Percentiles rank a stretch among this genome's conserved stretches.
These are phyloP conservation scores for Monilinia fructicola DNA, from an alignment of 2,329 filamentous ascomycete genomes.

Conservation along the genomic window DNA sequence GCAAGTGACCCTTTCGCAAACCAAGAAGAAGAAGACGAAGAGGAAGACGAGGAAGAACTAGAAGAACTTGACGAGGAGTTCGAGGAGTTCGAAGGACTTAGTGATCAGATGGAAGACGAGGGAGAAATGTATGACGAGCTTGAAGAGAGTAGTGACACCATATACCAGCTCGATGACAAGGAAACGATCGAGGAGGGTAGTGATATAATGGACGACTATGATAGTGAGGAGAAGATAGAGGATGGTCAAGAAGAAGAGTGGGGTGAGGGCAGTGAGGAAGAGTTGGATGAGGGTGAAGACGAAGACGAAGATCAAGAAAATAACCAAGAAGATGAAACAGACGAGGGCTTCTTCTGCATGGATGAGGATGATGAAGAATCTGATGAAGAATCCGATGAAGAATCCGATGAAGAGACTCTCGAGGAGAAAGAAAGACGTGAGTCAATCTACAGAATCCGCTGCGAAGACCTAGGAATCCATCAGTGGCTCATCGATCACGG, in stretches of 20 bases:
- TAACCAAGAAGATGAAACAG: too few species aligned
- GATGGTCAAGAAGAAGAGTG: neutral
- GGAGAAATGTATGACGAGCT: neutral
- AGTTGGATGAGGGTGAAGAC: neutral
- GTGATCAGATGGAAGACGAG: neutral
- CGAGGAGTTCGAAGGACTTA: neutral
- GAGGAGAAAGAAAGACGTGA: conserved; percentile 3
- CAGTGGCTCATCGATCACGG: neutral
- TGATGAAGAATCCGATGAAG: neutral
- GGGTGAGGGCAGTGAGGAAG: too few species aligned
- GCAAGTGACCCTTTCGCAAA: conserved; percentile 7
- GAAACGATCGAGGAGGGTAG: neutral
- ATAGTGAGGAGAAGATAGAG: neutral
- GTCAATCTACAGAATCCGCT: neutral
- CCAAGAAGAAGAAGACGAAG: neutral
- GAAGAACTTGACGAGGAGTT: neutral
- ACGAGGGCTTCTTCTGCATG: neutral
- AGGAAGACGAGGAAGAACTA: neutral
- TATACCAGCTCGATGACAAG: neutral
- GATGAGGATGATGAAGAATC: neutral
- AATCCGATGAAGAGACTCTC: neutral
- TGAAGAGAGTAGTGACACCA: neutral
- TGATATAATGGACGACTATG: neutral
- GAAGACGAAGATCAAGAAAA: neutral
- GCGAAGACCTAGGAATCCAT: conserved; percentile 8